A percentile compares a stretch with the other conserved stretches of the same genome.
Conservation (phyloP, 306 rosid genomes). For the Urtica urens region DNA sequence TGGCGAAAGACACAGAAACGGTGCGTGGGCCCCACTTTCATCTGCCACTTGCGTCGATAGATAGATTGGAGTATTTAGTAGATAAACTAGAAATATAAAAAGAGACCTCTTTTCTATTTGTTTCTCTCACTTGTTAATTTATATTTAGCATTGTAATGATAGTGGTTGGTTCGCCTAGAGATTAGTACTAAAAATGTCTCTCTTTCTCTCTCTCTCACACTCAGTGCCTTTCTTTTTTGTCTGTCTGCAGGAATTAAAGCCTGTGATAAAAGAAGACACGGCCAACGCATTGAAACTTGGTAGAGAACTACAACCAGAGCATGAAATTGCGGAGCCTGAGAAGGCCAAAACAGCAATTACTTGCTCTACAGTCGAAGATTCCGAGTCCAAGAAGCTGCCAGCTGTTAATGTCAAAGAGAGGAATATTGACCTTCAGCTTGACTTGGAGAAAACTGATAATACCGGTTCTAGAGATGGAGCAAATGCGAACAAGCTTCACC, state of each 20-base stretch:
- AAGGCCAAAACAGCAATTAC: conserved; percentile 18
- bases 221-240: not conserved
- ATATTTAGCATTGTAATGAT: not conserved
- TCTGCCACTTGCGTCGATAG: conserved; percentile 15
- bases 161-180: not conserved
- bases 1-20: conserved; percentile 45
- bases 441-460: conserved; percentile 68
- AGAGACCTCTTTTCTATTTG: no score
- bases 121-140: not conserved
- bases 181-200: conserved; percentile 7
- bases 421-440: conserved; percentile 50
- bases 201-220: conserved; percentile 2
- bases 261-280: conserved; percentile 39
- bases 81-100: no score
- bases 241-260: conserved; percentile 49
- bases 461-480: conserved; percentile 28
- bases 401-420: conserved; percentile 34
- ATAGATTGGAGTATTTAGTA: no score
- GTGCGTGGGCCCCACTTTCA: conserved; percentile 49
- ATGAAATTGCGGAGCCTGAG: conserved; percentile 34
- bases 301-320: conserved; percentile 34
- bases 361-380: conserved; percentile 27
- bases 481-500: conserved; percentile 36
- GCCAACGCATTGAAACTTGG: conserved; percentile 37
- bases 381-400: conserved; percentile 31